Base-by-base conservation (phyloP, 106 monocot genomes). In the Dioscorea alata region DNA sequence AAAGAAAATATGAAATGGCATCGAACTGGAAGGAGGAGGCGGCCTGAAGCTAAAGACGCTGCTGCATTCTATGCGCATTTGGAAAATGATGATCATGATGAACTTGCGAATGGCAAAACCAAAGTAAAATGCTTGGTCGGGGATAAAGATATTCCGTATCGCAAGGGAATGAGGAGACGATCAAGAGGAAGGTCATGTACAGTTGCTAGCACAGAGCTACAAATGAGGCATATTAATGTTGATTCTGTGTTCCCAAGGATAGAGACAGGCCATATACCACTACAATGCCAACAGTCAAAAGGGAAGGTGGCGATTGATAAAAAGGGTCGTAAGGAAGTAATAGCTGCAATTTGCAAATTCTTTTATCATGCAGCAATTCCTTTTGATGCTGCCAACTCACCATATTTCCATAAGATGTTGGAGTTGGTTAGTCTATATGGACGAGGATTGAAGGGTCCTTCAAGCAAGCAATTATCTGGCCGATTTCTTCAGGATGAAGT, bases 1-100 rank as follows among this genome's bases (percentile, higher is more conserved):
- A 87, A 83, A 78, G 87, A 87, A 57, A 83, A 83, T 49, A 83
- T 87, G 83, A 87, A 83, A 77, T 83, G 83, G 79, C 87, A 87
- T 80, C 79, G 80, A 20, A 83, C 80, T 60, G 83, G 77, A 31
- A 77, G 80, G 77, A 83, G 77, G 64, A 61, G 59, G 62, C 72
- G 67, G 20, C 57, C 74, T 69, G 80, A 83, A 71, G 12, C 74
- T 52, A 75, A 78, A 66, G 77, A 80, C 56, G 48, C 62, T 59
- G 25, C 70, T 33, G 16, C 35, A 14, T 69, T 79, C 48, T 73
- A 72, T 67, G 65, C 63, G 16, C 74, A 81, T 52, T 70, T 74
- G 20, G 77, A 80, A 4, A 71, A 78, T 80, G 76, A 79, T 4
- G 61, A 49, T 6, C 54, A 76, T 9, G 63, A 76, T 28, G 73